Conservation (phyloP, 306 rosid genomes). For the Vigna angularis region DNA sequence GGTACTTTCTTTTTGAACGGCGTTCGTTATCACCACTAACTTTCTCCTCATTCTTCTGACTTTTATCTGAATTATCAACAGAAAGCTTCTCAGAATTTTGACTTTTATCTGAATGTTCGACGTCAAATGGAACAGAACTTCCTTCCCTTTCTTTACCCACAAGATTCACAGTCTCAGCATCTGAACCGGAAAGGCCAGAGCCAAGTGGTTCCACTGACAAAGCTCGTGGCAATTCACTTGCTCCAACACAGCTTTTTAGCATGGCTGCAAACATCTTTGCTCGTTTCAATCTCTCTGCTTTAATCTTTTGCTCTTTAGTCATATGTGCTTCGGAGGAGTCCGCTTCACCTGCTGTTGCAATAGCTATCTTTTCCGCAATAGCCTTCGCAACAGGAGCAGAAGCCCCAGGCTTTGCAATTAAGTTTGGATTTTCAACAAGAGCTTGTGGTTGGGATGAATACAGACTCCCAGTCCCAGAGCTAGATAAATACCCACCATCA, state of each 20-base stretch:
- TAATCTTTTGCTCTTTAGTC: constrained; percentile 78
- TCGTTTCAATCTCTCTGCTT: constrained; percentile 88
- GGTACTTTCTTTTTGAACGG: constrained; percentile 66
- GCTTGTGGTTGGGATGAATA: constrained; percentile 52
- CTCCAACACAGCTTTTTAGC: constrained; percentile 67
- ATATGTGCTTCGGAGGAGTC: constrained; percentile 83
- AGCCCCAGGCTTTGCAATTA: constrained; percentile 42
- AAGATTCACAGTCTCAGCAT: constrained; percentile 53
- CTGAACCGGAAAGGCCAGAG: constrained; percentile 65
- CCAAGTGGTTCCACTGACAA: constrained; percentile 68
- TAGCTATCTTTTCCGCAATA: constrained; percentile 70
- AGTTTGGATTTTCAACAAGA: constrained; percentile 41
- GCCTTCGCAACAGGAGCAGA: constrained; percentile 63
- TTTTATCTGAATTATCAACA: constrained; percentile 51
- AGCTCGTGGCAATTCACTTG: constrained; percentile 53
- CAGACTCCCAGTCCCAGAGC: constrained; percentile 63
- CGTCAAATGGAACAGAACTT: constrained; percentile 65
- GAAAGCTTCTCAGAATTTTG: constrained; percentile 50
- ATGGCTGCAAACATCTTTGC: constrained; percentile 89
- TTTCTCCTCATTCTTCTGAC: constrained; percentile 52
- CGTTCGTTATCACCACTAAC: constrained; percentile 48
- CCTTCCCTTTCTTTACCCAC: constrained; percentile 75
- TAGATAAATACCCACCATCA: constrained; percentile 57
- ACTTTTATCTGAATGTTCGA: constrained; percentile 55
- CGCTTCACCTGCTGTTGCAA: constrained; percentile 76